Percentiles rank a stretch among this genome's conserved stretches.
Conservation (phyloP, 2,329 filamentous ascomycete genomes). For the Rhynchosporium agropyri region DNA sequence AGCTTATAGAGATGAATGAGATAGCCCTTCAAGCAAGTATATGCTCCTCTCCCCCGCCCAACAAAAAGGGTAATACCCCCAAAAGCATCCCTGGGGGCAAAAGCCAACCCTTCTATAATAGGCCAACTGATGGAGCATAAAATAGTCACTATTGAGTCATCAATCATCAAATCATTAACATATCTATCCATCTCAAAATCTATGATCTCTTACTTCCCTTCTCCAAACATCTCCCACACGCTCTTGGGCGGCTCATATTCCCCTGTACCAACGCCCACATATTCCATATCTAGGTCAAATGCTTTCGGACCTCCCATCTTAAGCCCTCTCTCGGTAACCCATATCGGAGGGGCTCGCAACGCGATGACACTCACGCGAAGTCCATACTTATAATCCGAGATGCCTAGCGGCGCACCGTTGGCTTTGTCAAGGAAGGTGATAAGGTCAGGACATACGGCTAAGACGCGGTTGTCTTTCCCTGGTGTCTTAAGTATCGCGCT, state of each 20-base stretch:
- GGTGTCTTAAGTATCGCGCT: slow-evolving; percentile 31
- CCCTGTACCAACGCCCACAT: slow-evolving; percentile 31
- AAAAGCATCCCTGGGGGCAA: not conserved
- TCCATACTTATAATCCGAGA: slow-evolving; percentile 55
- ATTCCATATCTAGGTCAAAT: slow-evolving; percentile 43
- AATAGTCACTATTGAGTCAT: not conserved
- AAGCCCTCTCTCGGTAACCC: slow-evolving; percentile 47
- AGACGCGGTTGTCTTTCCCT: slow-evolving; percentile 29
- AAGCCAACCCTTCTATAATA: not conserved
- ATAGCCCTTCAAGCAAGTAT: not conserved
- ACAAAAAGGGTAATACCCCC: not conserved
- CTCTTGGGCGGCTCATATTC: slow-evolving; percentile 37
- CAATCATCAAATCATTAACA: not conserved
- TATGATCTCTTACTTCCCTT: not conserved
- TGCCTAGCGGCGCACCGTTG: slow-evolving; percentile 54
- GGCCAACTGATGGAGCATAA: not conserved
- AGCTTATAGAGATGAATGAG: not conserved
- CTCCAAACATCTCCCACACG: slow-evolving; percentile 39
- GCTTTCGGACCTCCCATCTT: slow-evolving; percentile 47
- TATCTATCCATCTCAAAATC: not conserved
- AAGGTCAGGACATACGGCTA: slow-evolving; percentile 40
- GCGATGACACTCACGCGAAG: slow-evolving; percentile 54
- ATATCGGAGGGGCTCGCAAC: slow-evolving; percentile 53
- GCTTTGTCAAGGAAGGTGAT: slow-evolving; percentile 47
- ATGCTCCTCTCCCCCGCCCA: not conserved